Evolutionary conservation across 2,329 filamentous ascomycete species (phyloP), one percentile per base, ranked within the genome.

Genomic region (Bipolaris gigantea): DNA sequence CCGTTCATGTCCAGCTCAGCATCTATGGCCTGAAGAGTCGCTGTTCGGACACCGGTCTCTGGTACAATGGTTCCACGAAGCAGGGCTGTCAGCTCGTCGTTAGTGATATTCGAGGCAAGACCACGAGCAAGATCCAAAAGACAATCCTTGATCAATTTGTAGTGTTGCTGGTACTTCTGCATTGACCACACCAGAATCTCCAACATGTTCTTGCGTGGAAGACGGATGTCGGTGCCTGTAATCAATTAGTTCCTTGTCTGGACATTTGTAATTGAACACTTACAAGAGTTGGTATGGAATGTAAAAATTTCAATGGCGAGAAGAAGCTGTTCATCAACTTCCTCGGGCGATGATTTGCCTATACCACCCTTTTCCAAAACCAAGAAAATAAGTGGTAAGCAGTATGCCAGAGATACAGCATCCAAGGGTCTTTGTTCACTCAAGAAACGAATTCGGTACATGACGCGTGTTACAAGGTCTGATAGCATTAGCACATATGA

Each of bases 351-450:
- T 1, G 82, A 73, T 21, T 83, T 83, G 27, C 88, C 89, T 62
- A 96, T 85, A 1, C 92, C 92, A 36, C 92, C 91, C 57, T 87
- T 86, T 55, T 85, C 84, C 18, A 99, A 81, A 16, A 97, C 83
- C 18, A 90, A 77, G 63, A 96, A 87, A 3, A 96, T 76, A 15
- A 99, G 80, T 0, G 93, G 91, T 27, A 97, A 79, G 46, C 92
- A 85, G 71, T 97, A 99, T 53, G 89, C 91, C 21, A 97, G 79
- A 1, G 93, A 93, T 4, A 94, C 88, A 2, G 85, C 81, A 71
- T 99, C 94, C 64, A 99, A 92, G 0, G 93, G 92, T n/a, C 92
- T 85, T 73, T 97, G 93, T 72, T 97, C 94, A 48, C 90, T 89
- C 34, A 92, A 84, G 72, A 96, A 96, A 15, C 92, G 88, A 48